These are phyloP conservation scores for Podaxis carcinomalis DNA, from an alignment of 768 basidiomycete species.

Conservation along the genomic window DNA sequence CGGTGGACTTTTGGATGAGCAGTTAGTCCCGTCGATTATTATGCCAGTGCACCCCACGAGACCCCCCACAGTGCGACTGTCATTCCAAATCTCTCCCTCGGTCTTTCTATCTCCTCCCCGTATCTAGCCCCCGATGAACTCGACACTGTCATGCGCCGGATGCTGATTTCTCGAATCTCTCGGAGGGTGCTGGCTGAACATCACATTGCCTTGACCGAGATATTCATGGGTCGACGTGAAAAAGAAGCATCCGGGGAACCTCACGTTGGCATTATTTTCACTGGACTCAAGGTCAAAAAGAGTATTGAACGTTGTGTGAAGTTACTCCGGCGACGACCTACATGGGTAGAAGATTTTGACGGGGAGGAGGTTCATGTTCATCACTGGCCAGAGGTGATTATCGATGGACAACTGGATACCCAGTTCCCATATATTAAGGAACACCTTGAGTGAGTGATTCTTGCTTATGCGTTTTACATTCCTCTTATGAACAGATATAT, in stretches of 20 bases:
- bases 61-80: slow-evolving; percentile 52
- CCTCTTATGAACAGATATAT: slow-evolving; percentile 54
- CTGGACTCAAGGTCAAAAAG: slow-evolving; percentile 61
- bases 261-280: slow-evolving; percentile 84
- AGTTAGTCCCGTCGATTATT: slow-evolving; percentile 44
- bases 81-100: slow-evolving; percentile 79
- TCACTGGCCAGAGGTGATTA: slow-evolving; percentile 56
- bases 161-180: slow-evolving; percentile 89
- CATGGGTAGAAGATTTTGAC: slow-evolving; percentile 34
- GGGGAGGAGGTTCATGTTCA: slow-evolving; percentile 18
- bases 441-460: slow-evolving; percentile 66
- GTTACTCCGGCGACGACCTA: slow-evolving; percentile 48
- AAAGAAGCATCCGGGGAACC: slow-evolving; percentile 38
- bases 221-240: slow-evolving; percentile 33
- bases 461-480: slow-evolving; percentile 2
- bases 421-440: slow-evolving; percentile 82
- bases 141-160: slow-evolving; percentile 85
- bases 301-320: slow-evolving; percentile 67
- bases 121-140: slow-evolving; percentile 73
- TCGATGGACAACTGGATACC: slow-evolving; percentile 70
- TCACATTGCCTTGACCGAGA: slow-evolving; percentile 76
- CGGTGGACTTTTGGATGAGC: slow-evolving; percentile 58
- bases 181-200: slow-evolving; percentile 87
- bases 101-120: slow-evolving; percentile 80
- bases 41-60: slow-evolving; percentile 2